Evolutionary conservation across 1,139 yeast species (phyloP), one percentile per base, ranked within the genome.

Genomic region (Sugiyamaella paludigena): DNA sequence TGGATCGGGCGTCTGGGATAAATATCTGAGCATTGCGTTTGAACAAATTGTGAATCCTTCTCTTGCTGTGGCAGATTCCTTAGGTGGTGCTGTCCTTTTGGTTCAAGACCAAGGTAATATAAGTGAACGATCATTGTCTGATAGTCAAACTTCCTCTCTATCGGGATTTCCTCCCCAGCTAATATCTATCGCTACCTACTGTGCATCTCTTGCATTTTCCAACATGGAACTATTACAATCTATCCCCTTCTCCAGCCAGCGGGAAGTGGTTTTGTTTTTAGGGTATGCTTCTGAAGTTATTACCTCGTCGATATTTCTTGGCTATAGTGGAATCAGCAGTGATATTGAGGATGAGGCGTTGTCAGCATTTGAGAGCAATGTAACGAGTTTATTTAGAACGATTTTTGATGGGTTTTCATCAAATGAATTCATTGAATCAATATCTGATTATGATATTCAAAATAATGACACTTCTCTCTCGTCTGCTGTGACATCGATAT

Each of bases 1-100:
- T 0, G 35, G 30, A 12, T 59, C 72, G 2, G 55, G 66, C 1
- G 65, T 67, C 35, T 71, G 77, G 47, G 38, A 43, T 9, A n/a
- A 28, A 28, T 13, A 27, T 11, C 45, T 48, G 12, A 32, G 29
- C 6, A 26, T 29, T 9, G 15, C 44, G 11, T 32, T 35, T 19
- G 16, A 9, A 7, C 26, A 13, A 16, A 24, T 11, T 7, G 43
- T 48, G 15, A 42, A 26, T 16, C 36, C 32, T 13, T 35, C 37
- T 15, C 16, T 48, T 4, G 40, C 49, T 3, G 41, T 46, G 2
- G 41, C 45, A 2, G 49, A 46, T 39, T 16, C 40, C 9, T 33
- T 46, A 19, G 45, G 29, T 16, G 49, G 45, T 2, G 45, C 42
- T 3, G 45, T 36, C 5, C 33, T 46, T 15, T 36, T 46, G 1